Evolutionary conservation across 148 eudicot genomes (phyloP).

Genomic region (Rhododendron mucronatum): DNA sequence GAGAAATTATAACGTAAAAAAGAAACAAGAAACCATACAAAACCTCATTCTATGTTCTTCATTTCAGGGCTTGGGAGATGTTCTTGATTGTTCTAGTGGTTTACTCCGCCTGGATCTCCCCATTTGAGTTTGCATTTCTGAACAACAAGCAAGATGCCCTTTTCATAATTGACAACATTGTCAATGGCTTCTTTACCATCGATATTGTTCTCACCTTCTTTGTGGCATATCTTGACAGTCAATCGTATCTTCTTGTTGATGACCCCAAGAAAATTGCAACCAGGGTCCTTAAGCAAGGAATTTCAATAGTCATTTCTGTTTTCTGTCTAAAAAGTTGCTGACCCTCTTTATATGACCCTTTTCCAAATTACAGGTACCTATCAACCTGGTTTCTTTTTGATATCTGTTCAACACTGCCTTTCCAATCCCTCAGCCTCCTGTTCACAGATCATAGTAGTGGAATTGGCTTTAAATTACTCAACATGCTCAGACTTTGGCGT

Average conservation of each 20-base stretch:
- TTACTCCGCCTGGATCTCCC: slow-evolving; percentile 90
- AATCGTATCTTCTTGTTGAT: slow-evolving; percentile 68
- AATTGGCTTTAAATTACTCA: slow-evolving; percentile 64
- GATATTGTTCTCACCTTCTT: slow-evolving; percentile 93
- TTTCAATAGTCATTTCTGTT: background rate
- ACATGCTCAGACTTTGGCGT: slow-evolving; percentile 93
- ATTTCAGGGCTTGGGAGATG: slow-evolving; percentile 89
- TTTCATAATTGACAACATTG: slow-evolving; percentile 64
- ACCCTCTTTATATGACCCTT: background rate
- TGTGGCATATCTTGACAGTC: slow-evolving; percentile 70
- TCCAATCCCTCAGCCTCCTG: slow-evolving; percentile 57
- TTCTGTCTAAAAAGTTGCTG: background rate
- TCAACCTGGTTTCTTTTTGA: slow-evolving; percentile 85
- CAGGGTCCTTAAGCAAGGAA: slow-evolving; percentile 37
- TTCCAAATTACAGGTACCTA: slow-evolving; percentile 53
- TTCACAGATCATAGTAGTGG: slow-evolving; percentile 54
- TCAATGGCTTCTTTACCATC: slow-evolving; percentile 71
- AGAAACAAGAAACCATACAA: background rate
- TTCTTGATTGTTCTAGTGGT: slow-evolving; percentile 62
- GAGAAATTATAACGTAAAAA: background rate
- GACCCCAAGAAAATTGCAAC: slow-evolving; percentile 67
- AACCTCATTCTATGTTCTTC: background rate
- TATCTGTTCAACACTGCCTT: slow-evolving; percentile 82
- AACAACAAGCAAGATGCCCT: slow-evolving; percentile 41
- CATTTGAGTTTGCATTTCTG: slow-evolving; percentile 82